These are phyloP conservation scores for Pichiaceae sp. DNA, from an alignment of 1,139 yeast genomes.

Conservation along the genomic window DNA sequence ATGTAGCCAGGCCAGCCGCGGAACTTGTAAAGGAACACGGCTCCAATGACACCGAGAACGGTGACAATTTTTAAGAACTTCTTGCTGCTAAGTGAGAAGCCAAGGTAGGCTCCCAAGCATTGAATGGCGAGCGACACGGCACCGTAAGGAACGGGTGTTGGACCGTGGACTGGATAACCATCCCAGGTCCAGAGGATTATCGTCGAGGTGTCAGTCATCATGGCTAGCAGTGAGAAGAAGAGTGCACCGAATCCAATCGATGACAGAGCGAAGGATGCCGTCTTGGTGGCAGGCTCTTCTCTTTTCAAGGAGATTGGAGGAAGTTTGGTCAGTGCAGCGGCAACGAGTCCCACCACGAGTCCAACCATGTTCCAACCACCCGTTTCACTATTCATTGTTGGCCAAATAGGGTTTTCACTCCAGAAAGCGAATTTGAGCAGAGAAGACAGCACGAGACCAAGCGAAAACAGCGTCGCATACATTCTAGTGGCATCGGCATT, in stretches of 20 bases:
- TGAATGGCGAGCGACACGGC: slow-evolving; percentile 54
- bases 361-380: slow-evolving; percentile 85
- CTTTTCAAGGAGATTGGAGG: slow-evolving; percentile 8
- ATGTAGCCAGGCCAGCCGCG: slow-evolving; percentile 76
- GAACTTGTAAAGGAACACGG: slow-evolving; percentile 38
- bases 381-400: slow-evolving; percentile 75
- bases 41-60: slow-evolving; percentile 38
- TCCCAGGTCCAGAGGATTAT: slow-evolving; percentile 90
- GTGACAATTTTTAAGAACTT: slow-evolving; percentile 11
- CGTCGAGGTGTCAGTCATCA: slow-evolving; percentile 77
- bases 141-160: slow-evolving; percentile 86
- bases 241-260: slow-evolving; percentile 73
- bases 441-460: slow-evolving; percentile 70
- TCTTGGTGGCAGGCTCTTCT: slow-evolving; percentile 1
- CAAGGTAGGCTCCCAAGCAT: slow-evolving; percentile 47
- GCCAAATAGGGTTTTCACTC: slow-evolving; percentile 95
- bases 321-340: slow-evolving; percentile 46
- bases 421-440: slow-evolving; percentile 67
- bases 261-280: slow-evolving; percentile 29
- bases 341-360: slow-evolving; percentile 52
- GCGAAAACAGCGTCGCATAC: slow-evolving; percentile 52
- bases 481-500: slow-evolving; percentile 35
- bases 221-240: slow-evolving; percentile 64
- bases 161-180: slow-evolving; percentile 83
- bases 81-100: slow-evolving; percentile 25